Evolutionary conservation across 1,284 basidiomycete genomes (phyloP), one percentile per base, ranked within the genome.

Genomic region (Ceratobasidium sp.): DNA sequence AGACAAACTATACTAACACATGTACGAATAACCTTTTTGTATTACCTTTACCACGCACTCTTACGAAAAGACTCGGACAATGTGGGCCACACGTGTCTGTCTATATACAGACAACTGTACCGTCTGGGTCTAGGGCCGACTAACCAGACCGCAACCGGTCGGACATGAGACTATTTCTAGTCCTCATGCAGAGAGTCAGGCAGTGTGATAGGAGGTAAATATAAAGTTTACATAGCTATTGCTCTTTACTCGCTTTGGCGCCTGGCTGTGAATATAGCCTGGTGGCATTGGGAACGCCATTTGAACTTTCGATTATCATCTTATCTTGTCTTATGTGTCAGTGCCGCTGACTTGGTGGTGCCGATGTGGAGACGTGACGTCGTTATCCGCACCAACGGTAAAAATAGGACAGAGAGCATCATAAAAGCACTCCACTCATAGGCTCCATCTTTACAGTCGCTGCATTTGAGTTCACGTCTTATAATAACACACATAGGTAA

Each of bases 1-100:
- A 59, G 56, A 59, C 56, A 59, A 34, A 37, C 29, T 34, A 59
- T 34, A 7, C 14, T 31, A 59, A 34, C 54, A 59, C 56, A 59
- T 34, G 16, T 24, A 22, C 31, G 29, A 37, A 59, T 31, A 59
- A 31, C 29, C 29, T 59, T 59, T 34, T 34, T 19, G n/a, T 37
- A 31, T 59, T 19, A 6, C 29, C 9, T 51, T n/a, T 51, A 22
- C 48, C 9, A 51, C 19, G 48, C 41, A 8, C 41, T 43, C 8
- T 8, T 8, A 16, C 41, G 8, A 51, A n/a, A 19, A n/a, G 7
- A 51, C 22, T 11, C 22, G 5, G 16, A n/a, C 48, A 51, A 9
- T 51, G 48, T 19, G 48, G 48, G 48, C 6, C 48, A 51, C 48
- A 51, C 48, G 48, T 51, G 48, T n/a, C 7, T 51, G 22, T 51